Conservation (phyloP, 352 stramenopile genomes). For the Phytophthora niederhauseri region DNA sequence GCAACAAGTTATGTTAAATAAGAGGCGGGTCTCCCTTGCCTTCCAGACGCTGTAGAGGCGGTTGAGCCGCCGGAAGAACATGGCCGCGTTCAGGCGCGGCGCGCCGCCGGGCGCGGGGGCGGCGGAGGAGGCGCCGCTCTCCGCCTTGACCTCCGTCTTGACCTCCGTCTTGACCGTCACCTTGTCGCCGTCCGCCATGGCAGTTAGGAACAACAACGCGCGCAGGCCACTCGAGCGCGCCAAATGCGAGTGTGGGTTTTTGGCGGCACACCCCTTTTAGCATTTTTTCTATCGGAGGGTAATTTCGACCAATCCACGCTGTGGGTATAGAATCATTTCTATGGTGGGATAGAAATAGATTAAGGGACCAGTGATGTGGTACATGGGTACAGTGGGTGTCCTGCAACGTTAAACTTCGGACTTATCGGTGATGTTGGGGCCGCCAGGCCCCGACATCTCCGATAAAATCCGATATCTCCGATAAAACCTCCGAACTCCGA, state of each 20-base stretch:
- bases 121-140: conserved; percentile 21
- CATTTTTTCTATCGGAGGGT: background rate
- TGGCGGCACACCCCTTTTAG: background rate
- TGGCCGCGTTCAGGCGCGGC: conserved; percentile 58
- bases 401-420: no score
- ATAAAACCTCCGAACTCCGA: no score
- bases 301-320: background rate
- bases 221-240: background rate
- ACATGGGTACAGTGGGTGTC: background rate
- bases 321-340: background rate
- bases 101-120: background rate
- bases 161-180: conserved; percentile 43
- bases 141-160: conserved; percentile 42
- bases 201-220: conserved; percentile 1
- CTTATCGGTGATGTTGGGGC: no score
- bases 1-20: background rate
- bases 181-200: conserved; percentile 36
- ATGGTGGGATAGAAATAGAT: background rate
- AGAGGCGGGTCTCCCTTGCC: background rate
- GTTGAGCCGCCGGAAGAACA: conserved; percentile 88
- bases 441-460: no score
- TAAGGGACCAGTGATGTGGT: background rate
- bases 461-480: no score
- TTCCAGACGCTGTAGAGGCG: conserved; percentile 77
- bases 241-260: background rate